Conservation (phyloP, 306 rosid species). For the Cucurbita pepo region DNA sequence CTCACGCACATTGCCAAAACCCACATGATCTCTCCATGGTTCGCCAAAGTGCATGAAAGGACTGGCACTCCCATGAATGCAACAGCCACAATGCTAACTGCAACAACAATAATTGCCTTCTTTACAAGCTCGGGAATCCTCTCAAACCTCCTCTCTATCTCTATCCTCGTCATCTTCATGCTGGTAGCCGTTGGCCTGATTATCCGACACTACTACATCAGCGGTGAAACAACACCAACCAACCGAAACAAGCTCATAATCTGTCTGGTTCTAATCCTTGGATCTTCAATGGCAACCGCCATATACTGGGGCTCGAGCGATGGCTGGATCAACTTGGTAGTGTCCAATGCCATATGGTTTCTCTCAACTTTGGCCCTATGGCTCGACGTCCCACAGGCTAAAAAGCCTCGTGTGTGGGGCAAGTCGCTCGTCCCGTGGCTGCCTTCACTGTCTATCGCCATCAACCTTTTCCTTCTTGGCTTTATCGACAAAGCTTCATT, state of each 20-base stretch:
- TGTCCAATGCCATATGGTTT: conserved; percentile 35
- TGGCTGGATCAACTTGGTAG: conserved; percentile 32
- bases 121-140: too few relatives aligned
- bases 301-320: conserved; percentile 22
- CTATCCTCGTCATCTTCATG: too few relatives aligned
- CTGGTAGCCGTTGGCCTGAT: too few relatives aligned
- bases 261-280: conserved; percentile 23
- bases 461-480: conserved; percentile 67
- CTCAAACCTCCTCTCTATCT: too few relatives aligned
- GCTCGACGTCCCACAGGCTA: conserved; percentile 42
- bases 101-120: too few relatives aligned
- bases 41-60: too few relatives aligned
- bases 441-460: conserved; percentile 49
- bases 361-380: conserved; percentile 31
- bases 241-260: conserved; percentile 12
- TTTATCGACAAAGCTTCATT: conserved; percentile 48
- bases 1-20: too few relatives aligned
- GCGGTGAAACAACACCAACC: too few relatives aligned
- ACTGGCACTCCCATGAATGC: too few relatives aligned
- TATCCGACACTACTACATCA: too few relatives aligned
- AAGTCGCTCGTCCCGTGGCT: conserved; percentile 73
- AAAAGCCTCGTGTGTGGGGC: conserved; percentile 52
- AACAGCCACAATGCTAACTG: too few relatives aligned
- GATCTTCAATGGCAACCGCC: conserved; percentile 27
- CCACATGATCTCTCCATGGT: too few relatives aligned